These are phyloP conservation scores for Thermothelomyces thermophilus DNA, from an alignment of 2,329 filamentous ascomycete genomes.

Conservation along the genomic window DNA sequence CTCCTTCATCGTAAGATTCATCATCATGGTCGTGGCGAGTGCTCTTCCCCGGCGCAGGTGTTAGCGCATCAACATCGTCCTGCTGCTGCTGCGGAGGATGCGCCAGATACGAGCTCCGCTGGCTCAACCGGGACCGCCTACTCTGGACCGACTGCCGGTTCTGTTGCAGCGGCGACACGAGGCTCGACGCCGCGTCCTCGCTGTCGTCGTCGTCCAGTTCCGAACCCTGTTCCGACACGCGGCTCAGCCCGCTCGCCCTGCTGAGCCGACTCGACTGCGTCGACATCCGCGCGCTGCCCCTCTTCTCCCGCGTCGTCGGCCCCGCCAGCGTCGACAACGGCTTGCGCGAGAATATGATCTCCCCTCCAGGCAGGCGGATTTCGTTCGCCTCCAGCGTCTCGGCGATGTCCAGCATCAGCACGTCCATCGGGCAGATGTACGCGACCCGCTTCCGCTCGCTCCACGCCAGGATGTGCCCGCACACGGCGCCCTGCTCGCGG, in stretches of 20 bases:
- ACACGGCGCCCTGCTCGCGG: slow-evolving; percentile 68
- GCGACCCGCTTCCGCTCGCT: slow-evolving; percentile 72
- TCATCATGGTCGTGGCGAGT: not conserved
- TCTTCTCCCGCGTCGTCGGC: not conserved
- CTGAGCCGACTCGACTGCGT: slow-evolving; percentile 11
- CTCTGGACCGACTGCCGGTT: slow-evolving; percentile 3
- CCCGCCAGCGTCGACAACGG: not conserved
- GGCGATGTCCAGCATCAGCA: slow-evolving; percentile 78
- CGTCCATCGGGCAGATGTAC: slow-evolving; percentile 93
- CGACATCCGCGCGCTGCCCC: not conserved
- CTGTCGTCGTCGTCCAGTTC: not conserved
- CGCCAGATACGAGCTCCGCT: not conserved
- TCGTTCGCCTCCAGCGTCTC: slow-evolving; percentile 64
- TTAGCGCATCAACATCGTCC: not conserved
- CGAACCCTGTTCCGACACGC: slow-evolving; percentile 6
- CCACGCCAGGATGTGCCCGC: slow-evolving; percentile 87
- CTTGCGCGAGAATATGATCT: slow-evolving; percentile 13
- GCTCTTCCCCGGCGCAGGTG: not conserved
- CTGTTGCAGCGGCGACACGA: not conserved
- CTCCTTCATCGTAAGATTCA: slow-evolving; percentile 19
- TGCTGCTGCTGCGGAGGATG: not conserved
- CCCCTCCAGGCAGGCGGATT: slow-evolving; percentile 60
- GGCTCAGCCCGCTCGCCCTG: slow-evolving; percentile 1
- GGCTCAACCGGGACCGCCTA: slow-evolving; percentile 10
- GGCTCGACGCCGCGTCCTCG: slow-evolving; percentile 1